Base-by-base conservation (phyloP, 768 basidiomycete species). In the Symmetrospora coprosmae region DNA sequence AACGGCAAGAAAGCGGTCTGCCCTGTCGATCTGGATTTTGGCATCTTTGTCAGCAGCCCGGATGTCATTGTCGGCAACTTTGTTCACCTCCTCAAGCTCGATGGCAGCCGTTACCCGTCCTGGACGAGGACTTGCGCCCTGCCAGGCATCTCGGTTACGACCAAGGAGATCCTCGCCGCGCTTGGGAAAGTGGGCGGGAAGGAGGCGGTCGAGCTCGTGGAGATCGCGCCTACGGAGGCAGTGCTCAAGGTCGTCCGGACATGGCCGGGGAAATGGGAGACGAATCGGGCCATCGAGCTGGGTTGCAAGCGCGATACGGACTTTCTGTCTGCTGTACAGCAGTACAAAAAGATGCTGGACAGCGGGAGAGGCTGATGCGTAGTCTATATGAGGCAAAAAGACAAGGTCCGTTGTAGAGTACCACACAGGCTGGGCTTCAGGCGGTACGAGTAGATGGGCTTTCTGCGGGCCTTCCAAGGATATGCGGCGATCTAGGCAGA, bases 91-190 rank as follows among this genome's bases (percentile, higher is more conserved):
- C 75, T 75, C 65, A 72, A 75, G 50, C 66, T 83, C 56, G 75
- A 76, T 16, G 74, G 77, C 2, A 69, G 69, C 8, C 70, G 67
- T 8, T 78, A 81, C 61, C 66, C 66, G 63, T 27, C 69, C 1
- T 77, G 79, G 69, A 78, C 76, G 0, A 75, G 81, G 51, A 78
- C 78, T 6, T 76, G 81, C 34, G 81, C 78, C 64, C 69, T 81
- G 2, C 82, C 82, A 1, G 82, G 82, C 0, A 79, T 82, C 69
- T 79, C 78, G 2, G 73, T 78, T 9, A 80, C 77, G 2, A 76
- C 81, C 1, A 75, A 77, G 34, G 77, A 80, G 43, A 80, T 79
- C 70, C 70, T 83, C 13, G 68, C 75, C 14, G 80, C 81, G 7
- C 72, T 83, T 28, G 73, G 75, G 53, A 72, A 74, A 47, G 76